Base-by-base conservation (phyloP, 2,329 filamentous ascomycete species). In the Venturia pyrina region DNA sequence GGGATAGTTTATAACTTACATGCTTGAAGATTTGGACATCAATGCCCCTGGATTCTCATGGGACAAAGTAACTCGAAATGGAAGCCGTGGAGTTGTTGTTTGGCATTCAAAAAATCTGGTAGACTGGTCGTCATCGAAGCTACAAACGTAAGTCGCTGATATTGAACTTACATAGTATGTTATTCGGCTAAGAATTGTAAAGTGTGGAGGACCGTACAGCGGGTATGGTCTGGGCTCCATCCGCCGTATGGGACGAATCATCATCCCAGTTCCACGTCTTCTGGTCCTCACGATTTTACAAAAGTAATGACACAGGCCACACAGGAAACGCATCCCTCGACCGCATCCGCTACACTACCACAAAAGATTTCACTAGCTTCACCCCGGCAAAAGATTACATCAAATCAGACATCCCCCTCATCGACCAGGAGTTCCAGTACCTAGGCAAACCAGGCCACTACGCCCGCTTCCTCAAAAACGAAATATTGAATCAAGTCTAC, bases 341-440 rank as follows among this genome's bases (percentile, higher is more conserved):
- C 41, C 5, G 34, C 8, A 65, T 65, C 13, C 50, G 63, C 11
- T 65, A 57, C 28, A 21, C 63, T 1, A 34, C 63, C 7, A 65
- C 63, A 17, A 40, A 21, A 34, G 63, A 65, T 19, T 65, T 65
- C 34, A 43, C 19, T 15, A n/a, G 48, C n/a, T 65, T 61, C 63
- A 21, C 63, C 3, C 19, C 48, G 11, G 46, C 63, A 34, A 61
- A 56, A 40, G 63, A 65, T 17, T 65, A 65, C 17, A 44, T 65
- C 21, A 50, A 24, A 65, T 32, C 24, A 3, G 53, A 59, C 28
- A 57, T 37, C 11, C 63, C 48, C 11, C 10, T 65, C 50, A 61
- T 65, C 50, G 63, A 65, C 50, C 50, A 65, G 21, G 63, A 65
- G 44, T 65, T 65, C 50, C 63, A 65, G 10, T 65, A 65, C 28